Conservation (phyloP, 2,329 filamentous ascomycete genomes). For the Penicillium sp. region DNA sequence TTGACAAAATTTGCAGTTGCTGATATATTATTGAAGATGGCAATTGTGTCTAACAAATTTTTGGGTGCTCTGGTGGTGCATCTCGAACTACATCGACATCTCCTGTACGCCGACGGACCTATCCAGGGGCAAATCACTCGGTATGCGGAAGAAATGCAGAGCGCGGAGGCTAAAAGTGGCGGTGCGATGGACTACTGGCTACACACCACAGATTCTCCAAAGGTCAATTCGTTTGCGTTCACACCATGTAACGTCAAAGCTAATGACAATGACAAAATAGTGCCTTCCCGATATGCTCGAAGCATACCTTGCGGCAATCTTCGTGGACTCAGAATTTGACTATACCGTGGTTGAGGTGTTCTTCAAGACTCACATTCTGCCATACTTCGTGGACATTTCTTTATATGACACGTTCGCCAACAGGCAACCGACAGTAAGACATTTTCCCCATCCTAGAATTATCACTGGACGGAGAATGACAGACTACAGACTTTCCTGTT, state of each 20-base stretch:
- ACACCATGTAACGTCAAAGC: background rate
- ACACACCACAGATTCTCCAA: slow-evolving; percentile 47
- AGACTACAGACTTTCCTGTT: slow-evolving; percentile 63
- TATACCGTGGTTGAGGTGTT: slow-evolving; percentile 74
- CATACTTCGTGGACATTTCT: slow-evolving; percentile 82
- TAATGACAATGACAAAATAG: slow-evolving; percentile 32
- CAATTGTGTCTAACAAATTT: slow-evolving; percentile 98
- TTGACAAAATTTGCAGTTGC: background rate
- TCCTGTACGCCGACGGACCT: slow-evolving; percentile 55
- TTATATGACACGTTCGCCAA: slow-evolving; percentile 87
- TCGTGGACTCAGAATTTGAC: slow-evolving; percentile 84
- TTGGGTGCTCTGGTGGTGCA: slow-evolving; percentile 78
- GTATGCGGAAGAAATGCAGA: slow-evolving; percentile 49
- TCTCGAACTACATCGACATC: slow-evolving; percentile 74
- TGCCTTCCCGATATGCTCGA: slow-evolving; percentile 85
- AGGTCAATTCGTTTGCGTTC: slow-evolving; percentile 34
- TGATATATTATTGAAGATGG: slow-evolving; percentile 61
- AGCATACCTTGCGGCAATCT: slow-evolving; percentile 84
- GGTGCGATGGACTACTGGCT: slow-evolving; percentile 50
- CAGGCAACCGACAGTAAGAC: slow-evolving; percentile 71
- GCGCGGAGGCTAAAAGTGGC: slow-evolving; percentile 36
- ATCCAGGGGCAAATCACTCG: slow-evolving; percentile 52
- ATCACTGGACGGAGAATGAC: background rate
- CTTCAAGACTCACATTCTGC: slow-evolving; percentile 72
- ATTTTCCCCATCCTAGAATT: background rate